Base-by-base conservation (phyloP, 257 asterid genomes). In the Petrea volubilis region DNA sequence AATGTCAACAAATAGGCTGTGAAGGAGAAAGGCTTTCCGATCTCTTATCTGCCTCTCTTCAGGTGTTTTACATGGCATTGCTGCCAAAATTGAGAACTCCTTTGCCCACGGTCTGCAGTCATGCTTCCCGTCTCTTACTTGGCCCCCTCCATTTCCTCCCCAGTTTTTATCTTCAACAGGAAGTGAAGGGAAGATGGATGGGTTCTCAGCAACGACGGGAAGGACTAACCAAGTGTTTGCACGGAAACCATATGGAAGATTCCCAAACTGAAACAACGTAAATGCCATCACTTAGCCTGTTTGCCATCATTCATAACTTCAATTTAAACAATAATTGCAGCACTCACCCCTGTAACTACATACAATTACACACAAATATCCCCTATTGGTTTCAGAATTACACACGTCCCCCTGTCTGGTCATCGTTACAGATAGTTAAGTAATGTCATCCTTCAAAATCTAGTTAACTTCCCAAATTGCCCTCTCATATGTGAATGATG, bases 141-240 rank as follows among this genome's bases (percentile, higher is more conserved):
- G 94, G 15, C 96, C 96, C 21, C 96, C 96, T 25, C 96, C 96
- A 77, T 82, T 84, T 72, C 96, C 96, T 65, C 94, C 94, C 96
- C 96, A 89, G 29, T 81, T 83, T 74, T 86, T 88, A 61, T 89
- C 96, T 74, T 89, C 96, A 23, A 76, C 67, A 0, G 96, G 96
- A 67, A 89, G 84, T 25, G 86, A 85, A 65, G 92, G 88, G 67
- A 89, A 89, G 33, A 41, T 41, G 0, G 83, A 87, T 24, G 88
- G 90, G 49, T 70, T 82, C 74, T 87, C 94, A 47, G 92, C 81
- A 71, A 83, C 86, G 50, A 84, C 68, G 33, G 94, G 79, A 10
- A 90, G 94, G 5, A 83, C 90, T 29, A 89, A 77, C 96, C 96
- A 89, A 14, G 96, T 87, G 81, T 89, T 89, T 56, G 96, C 92